Evolutionary conservation across 148 eudicot genomes (phyloP), one percentile per base, ranked within the genome.

Genomic region (Rhododendron griersonianum): DNA sequence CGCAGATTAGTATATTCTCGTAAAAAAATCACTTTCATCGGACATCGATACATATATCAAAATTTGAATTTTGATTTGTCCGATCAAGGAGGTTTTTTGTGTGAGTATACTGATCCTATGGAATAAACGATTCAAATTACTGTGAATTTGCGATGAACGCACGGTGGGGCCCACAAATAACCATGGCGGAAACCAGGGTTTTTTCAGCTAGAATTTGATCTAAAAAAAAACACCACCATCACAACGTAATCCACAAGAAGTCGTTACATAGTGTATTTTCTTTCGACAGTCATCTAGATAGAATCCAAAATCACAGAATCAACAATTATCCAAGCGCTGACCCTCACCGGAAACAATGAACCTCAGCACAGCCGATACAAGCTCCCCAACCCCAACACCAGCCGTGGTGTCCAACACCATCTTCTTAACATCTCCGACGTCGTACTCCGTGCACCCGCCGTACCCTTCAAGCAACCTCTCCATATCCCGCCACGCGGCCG

Each of bases 341-440:
- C 19, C 76, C 28, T 45, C 6, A 35, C 71, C 18, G 35, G 86
- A 89, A 9, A 78, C 61, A 61, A 92, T 88, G 80, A 92, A 95
- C 41, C 85, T 83, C 59, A 91, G 23, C 78, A 92, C 92, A 53
- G 44, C 35, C 0, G 89, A 84, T 82, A 90, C 85, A 78, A 88
- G 59, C 30, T 87, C 92, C 8, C 77, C 87, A 37, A 87, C 81
- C 78, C 88, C 93, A 76, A 82, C 87, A 6, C 57, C 23, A 67
- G 83, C 91, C 18, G 98, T 95, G 5, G 98, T 95, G 83, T 95
- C 96, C 84, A 95, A 79, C 81, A 91, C 95, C 67, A 95, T 78
- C 91, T 88, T 92, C 1, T 92, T 87, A 57, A 95, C 93, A 2
- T 91, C 92, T 1, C 90, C 95, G 65, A 91, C 89, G 61, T 94